These are phyloP conservation scores for Pseudohalonectria lignicola DNA, from an alignment of 2,329 filamentous ascomycete species.

Conservation along the genomic window DNA sequence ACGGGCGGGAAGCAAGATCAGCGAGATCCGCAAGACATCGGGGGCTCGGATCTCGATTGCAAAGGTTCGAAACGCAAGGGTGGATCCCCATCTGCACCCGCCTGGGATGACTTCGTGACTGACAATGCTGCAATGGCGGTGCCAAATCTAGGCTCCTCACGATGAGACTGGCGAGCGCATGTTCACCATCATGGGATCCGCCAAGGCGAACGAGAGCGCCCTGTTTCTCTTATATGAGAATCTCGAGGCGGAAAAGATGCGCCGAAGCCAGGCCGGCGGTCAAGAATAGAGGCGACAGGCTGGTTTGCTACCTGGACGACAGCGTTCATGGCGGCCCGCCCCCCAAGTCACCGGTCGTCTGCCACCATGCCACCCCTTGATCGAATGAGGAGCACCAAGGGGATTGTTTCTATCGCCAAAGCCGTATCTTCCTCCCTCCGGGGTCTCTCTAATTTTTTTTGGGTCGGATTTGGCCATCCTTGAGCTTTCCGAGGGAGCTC, in stretches of 20 bases:
- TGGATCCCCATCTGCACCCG: no score
- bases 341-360: no score
- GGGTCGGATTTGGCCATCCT: constrained; percentile 39
- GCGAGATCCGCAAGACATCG: constrained; percentile 94
- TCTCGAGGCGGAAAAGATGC: constrained; percentile 97
- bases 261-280: constrained; percentile 64
- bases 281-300: constrained; percentile 1
- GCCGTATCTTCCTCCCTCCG: neutral
- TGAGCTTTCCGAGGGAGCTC: constrained; percentile 28
- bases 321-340: no score
- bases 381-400: neutral
- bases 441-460: constrained; percentile 22
- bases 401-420: neutral
- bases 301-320: neutral
- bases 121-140: no score
- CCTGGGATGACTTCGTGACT: neutral
- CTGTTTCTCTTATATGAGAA: constrained; percentile 97
- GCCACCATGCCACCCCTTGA: neutral
- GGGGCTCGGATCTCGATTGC: constrained; percentile 96
- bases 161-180: constrained; percentile 97
- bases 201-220: constrained; percentile 88
- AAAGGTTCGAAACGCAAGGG: constrained; percentile 60
- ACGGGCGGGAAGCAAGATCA: constrained; percentile 90
- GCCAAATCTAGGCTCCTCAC: constrained; percentile 58
- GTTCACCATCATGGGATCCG: constrained; percentile 98